These are phyloP conservation scores for Mycena crocata DNA, from an alignment of 768 basidiomycete species.

Conservation along the genomic window DNA sequence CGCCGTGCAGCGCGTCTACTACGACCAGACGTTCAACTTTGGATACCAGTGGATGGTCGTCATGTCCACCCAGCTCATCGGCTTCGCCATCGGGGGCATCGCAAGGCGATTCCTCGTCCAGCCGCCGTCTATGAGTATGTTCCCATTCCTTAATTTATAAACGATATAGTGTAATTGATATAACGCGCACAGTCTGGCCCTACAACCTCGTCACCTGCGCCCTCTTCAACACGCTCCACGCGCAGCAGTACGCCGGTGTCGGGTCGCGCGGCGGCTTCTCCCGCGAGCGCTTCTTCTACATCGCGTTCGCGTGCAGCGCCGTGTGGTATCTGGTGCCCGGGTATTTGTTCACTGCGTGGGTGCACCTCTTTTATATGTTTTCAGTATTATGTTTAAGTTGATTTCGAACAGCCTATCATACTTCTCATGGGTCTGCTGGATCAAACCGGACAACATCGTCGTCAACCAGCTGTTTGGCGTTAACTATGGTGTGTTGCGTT, in stretches of 20 bases:
- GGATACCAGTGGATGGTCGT: constrained; percentile 83
- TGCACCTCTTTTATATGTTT: too few species aligned
- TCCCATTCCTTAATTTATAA: too few species aligned
- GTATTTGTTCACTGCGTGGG: constrained; percentile 54
- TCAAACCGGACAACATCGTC: constrained; percentile 52
- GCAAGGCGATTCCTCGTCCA: constrained; percentile 80
- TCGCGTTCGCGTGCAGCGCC: constrained; percentile 63
- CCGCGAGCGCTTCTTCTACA: constrained; percentile 82
- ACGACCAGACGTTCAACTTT: constrained; percentile 72
- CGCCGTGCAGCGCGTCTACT: constrained; percentile 80
- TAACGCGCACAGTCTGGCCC: constrained; percentile 92
- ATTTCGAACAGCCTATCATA: too few species aligned
- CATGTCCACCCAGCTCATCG: constrained; percentile 81
- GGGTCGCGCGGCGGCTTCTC: constrained; percentile 75
- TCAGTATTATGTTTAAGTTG: too few species aligned
- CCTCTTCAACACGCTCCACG: constrained; percentile 85
- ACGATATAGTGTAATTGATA: too few species aligned
- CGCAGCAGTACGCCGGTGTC: constrained; percentile 74
- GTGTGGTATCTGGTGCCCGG: constrained; percentile 49
- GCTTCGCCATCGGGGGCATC: constrained; percentile 84
- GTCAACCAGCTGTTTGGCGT: constrained; percentile 49
- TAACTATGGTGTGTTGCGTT: too few species aligned
- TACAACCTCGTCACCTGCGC: constrained; percentile 78
- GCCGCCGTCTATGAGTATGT: constrained; percentile 76
- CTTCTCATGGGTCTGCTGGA: constrained; percentile 64